phyloP scores from a whole-genome alignment of 1,139 yeast species.

The Geotrichum australiense region DNA sequence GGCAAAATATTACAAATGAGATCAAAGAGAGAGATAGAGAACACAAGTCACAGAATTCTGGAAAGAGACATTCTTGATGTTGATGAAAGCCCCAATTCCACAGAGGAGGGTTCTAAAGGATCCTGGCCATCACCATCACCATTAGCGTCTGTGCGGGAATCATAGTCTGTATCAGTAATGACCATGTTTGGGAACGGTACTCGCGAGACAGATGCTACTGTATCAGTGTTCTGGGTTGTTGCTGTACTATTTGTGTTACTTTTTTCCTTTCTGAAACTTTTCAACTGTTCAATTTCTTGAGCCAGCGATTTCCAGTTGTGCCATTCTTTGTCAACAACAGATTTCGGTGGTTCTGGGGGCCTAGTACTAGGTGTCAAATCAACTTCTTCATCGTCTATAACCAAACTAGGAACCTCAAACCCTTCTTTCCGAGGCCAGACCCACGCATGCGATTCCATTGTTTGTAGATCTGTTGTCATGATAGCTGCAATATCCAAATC shows the following conservation, averaged over 20 bases:
- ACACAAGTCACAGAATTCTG: background rate
- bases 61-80: slow-evolving; percentile 10
- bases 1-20: too few species aligned
- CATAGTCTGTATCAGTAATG: slow-evolving; percentile 2
- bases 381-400: slow-evolving; percentile 11
- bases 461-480: slow-evolving; percentile 26
- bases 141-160: background rate
- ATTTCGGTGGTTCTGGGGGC: background rate
- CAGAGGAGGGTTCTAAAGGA: background rate
- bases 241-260: background rate
- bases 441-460: slow-evolving; percentile 25
- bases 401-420: slow-evolving; percentile 4
- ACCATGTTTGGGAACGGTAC: slow-evolving; percentile 1
- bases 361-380: background rate
- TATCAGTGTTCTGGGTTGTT: background rate
- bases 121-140: background rate
- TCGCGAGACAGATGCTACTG: background rate
- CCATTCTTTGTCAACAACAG: background rate
- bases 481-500: slow-evolving; percentile 27
- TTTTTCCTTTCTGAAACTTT: background rate
- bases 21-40: too few species aligned
- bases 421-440: slow-evolving; percentile 20
- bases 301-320: background rate
- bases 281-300: background rate
- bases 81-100: slow-evolving; percentile 3